phyloP scores from a whole-genome alignment of 2,329 filamentous ascomycete species.

The Monilinia aucupariae region DNA sequence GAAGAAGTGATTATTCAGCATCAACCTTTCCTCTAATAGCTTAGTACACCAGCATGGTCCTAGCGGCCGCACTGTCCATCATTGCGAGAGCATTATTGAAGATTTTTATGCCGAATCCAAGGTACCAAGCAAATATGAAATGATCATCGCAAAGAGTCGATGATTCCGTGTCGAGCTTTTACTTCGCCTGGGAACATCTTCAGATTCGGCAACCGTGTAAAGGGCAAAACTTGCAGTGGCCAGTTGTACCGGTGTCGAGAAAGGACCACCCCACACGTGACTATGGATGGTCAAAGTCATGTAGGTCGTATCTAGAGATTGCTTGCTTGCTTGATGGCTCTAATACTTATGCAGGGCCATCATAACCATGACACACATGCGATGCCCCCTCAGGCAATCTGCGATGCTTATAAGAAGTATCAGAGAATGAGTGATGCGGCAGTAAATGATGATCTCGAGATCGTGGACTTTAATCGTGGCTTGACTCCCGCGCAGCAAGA shows the following conservation, averaged over 20 bases:
- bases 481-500: slow-evolving; percentile 30
- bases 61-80: neutral
- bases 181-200: neutral
- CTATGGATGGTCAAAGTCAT: slow-evolving; percentile 17
- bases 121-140: neutral
- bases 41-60: neutral
- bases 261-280: slow-evolving; percentile 11
- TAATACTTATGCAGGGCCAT: slow-evolving; percentile 14
- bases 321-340: neutral
- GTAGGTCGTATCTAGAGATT: neutral
- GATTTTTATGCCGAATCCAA: neutral
- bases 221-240: slow-evolving; percentile 2
- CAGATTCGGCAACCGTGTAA: neutral
- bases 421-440: slow-evolving; percentile 30
- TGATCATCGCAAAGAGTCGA: neutral
- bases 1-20: neutral
- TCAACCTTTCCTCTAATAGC: neutral
- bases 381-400: slow-evolving; percentile 34
- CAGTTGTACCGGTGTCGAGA: slow-evolving; percentile 6
- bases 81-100: neutral
- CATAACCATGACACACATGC: slow-evolving; percentile 34
- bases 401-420: slow-evolving; percentile 34
- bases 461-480: slow-evolving; percentile 33
- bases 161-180: slow-evolving; percentile 1
- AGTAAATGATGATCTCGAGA: slow-evolving; percentile 28